Conservation (phyloP, 2,329 filamentous ascomycete species). For the Aplosporella prunicola region DNA sequence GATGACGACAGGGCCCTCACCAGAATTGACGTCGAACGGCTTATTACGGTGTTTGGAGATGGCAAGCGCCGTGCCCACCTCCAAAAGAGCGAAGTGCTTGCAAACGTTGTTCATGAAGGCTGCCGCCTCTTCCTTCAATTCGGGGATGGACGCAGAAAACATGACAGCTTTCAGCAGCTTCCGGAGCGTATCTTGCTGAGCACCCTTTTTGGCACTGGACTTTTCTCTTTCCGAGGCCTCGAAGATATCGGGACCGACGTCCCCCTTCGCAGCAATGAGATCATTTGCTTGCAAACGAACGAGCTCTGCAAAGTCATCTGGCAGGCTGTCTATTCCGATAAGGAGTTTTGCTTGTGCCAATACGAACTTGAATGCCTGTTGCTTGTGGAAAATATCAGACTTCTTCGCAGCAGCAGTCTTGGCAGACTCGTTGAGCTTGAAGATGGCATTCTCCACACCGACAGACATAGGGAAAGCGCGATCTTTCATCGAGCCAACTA, state of each 20-base stretch:
- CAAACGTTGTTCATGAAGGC: slow-evolving; percentile 71
- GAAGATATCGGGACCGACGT: slow-evolving; percentile 60
- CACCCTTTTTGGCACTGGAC: slow-evolving; percentile 78
- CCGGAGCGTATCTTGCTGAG: slow-evolving; percentile 72
- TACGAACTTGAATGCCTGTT: slow-evolving; percentile 80
- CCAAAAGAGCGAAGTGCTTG: slow-evolving; percentile 81
- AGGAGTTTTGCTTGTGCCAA: slow-evolving; percentile 83
- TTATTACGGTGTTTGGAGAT: slow-evolving; percentile 67
- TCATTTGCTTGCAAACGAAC: slow-evolving; percentile 87
- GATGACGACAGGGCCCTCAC: slow-evolving; percentile 78
- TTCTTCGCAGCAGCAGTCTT: slow-evolving; percentile 53
- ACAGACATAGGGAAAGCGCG: slow-evolving; percentile 78
- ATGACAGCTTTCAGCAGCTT: slow-evolving; percentile 84
- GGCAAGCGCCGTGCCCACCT: slow-evolving; percentile 76
- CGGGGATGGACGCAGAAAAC: slow-evolving; percentile 71
- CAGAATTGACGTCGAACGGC: slow-evolving; percentile 73
- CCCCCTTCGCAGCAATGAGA: slow-evolving; percentile 60
- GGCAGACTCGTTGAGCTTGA: slow-evolving; percentile 73
- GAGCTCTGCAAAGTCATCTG: slow-evolving; percentile 77
- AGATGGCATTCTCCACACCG: slow-evolving; percentile 80
- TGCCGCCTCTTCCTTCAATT: slow-evolving; percentile 67
- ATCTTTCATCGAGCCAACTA: slow-evolving; percentile 84
- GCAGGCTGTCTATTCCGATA: slow-evolving; percentile 76
- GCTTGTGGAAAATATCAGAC: slow-evolving; percentile 81
- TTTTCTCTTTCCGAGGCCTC: slow-evolving; percentile 68